Evolutionary conservation across 108 stramenopile genomes (phyloP), one percentile per base, ranked within the genome.

Genomic region (Chaetoceros muelleri): DNA sequence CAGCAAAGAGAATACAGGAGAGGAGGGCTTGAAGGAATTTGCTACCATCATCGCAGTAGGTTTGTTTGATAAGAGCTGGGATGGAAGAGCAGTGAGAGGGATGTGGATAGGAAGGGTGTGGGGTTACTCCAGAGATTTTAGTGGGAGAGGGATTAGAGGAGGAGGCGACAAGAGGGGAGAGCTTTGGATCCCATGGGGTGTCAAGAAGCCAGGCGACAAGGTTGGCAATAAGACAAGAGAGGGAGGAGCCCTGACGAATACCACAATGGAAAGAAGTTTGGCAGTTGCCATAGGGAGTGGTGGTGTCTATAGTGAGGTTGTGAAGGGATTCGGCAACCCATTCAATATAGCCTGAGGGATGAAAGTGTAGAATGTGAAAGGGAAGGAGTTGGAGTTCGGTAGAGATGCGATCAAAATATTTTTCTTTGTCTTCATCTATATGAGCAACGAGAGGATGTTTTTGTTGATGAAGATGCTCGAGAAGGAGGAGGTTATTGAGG

Each of bases 361-460:
- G 48, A 18, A 20, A 49, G 22, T 18, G 13, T 18, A 49, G 3
- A 18, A 23, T 5, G n/a, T 23, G 19, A n/a, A 49, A 24, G 7
- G 22, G 22, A n/a, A 20, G 23, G 13, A 49, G 5, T 20, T 49
- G 48, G 3, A 24, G n/a, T 49, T 49, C 48, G 18, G 48, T 49
- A 7, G 23, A 16, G 48, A 49, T 49, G 3, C 48, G 7, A 49
- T 49, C 48, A 49, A 49, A 49, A n/a, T 16, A 49, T 49, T 49
- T 49, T 49, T 49, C 48, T 49, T 49, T 24, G 23, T 49, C 48
- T 24, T 49, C 48, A 23, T 49, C 48, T 5, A 49, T 49, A 3
- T 49, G 22, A 18, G 13, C 7, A n/a, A 40, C 8, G 34, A 40
- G 34, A 13, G 13, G 5, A 40, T 40, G 8, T 40, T 40, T 13